Base-by-base conservation (phyloP, 83 land plant genomes). In the Picea abies region DNA sequence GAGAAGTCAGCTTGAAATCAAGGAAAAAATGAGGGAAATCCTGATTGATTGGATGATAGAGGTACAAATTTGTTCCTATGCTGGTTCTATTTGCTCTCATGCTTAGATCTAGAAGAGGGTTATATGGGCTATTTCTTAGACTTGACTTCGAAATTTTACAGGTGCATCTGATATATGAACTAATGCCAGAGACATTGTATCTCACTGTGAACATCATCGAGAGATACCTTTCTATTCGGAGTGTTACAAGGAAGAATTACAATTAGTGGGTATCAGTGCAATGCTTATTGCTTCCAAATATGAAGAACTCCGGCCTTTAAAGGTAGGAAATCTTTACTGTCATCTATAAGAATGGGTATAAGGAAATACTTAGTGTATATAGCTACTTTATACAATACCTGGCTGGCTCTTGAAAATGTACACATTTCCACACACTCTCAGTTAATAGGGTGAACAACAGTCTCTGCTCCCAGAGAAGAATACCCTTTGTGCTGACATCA, bases 291-390 rank as follows among this genome's bases (percentile, higher is more conserved):
- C 87, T 41, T 87, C 84, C 67, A 95, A 95, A 49, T 95, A 95
- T 60, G 98, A 95, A 82, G 98, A 95, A 85, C 91, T 92, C 32
- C 94, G 95, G 93, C 89, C 93, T 3, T 94, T 93, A 23, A 91
- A 91, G 95, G 96, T 91, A 26, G 16, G 61, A 26, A 5, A n/a
- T 3, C 69, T n/a, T 78, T 17, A 4, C 16, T 39, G 9, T 79
- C 22, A 22, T 81, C n/a, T 41, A 58, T 10, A 5, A 7, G 20
- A 41, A 29, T 23, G 4, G 78, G 15, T 11, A 52, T 11, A 52
- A 52, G 60, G 60, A 56, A 56, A 56, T 14, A 4, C 14, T 56
- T 56, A 12, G 60, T 14, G 16, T 56, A 14, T 56, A 12, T 56
- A 56, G 60, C 60, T 56, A 56, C 16, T 56, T 56, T 12, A 56